Evolutionary conservation across 2,329 filamentous ascomycete genomes (phyloP), one percentile per base, ranked within the genome.

Genomic region (Colletotrichum siamense): DNA sequence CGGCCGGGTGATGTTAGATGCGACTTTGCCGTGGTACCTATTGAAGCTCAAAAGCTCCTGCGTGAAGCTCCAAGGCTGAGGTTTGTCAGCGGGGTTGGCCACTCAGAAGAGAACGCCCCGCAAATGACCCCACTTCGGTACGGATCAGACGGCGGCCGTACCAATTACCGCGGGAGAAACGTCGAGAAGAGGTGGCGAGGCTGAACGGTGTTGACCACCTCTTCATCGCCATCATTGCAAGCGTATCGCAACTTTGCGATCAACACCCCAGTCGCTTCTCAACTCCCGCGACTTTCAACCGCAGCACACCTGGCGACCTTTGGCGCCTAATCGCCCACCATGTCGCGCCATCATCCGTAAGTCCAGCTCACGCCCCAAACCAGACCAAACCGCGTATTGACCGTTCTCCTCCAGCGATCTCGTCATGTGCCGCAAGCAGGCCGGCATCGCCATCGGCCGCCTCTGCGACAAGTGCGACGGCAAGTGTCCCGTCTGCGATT

Each of bases 401-500:
- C 81, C 26, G 55, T 49, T 34, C 16, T 62, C 61, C 62, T 63
- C 32, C 83, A 95, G 94, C 86, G 97, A 99, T 90, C 94, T 99
- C 80, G 97, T 99, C 82, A 99, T 99, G 96, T 99, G 97, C 92
- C 96, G 96, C 89, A 99, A 99, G 89, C 96, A 98, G 86, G 91
- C 96, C 77, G 97, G 97, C 87, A 98, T 99, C 85, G 95, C 96
- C 82, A 98, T 99, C 91, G 97, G 97, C 84, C 96, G 97, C 73
- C 95, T 99, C 84, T 99, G 97, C 91, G 97, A 99, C 89, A 99
- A 99, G 89, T 99, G 97, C 90, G 97, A 99, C 88, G 97, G 97
- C 86, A 99, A 99, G 89, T 99, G 97, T 83, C 97, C 97, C 79
- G 96, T 99, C 77, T 99, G 97, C 92, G 97, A 99, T 86, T 98